Conservation (phyloP, 2,329 filamentous ascomycete genomes). For the Cordyceps farinosa region DNA sequence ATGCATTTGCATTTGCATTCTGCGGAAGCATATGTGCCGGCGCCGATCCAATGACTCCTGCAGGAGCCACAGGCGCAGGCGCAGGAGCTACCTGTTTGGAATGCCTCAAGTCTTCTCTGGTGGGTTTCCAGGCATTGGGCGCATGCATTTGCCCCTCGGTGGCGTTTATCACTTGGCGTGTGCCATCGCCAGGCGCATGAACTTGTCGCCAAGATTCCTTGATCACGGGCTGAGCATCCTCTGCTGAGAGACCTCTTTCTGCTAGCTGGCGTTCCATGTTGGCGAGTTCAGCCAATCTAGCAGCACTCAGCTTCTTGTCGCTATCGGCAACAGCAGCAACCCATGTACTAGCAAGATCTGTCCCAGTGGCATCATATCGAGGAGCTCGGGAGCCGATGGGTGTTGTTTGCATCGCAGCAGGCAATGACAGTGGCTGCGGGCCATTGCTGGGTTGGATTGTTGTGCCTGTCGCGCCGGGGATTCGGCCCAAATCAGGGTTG, state of each 20-base stretch:
- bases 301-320: slow-evolving; percentile 43
- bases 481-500: slow-evolving; percentile 54
- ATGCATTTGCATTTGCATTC: slow-evolving; percentile 28
- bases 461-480: slow-evolving; percentile 37
- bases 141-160: slow-evolving; percentile 30
- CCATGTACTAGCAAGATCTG: slow-evolving; percentile 41
- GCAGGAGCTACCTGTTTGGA: not conserved
- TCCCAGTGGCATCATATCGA: slow-evolving; percentile 27
- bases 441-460: slow-evolving; percentile 34
- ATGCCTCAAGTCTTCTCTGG: slow-evolving; percentile 27
- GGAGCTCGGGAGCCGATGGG: slow-evolving; percentile 32
- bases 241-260: slow-evolving; percentile 42
- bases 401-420: slow-evolving; percentile 25
- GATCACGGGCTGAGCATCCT: slow-evolving; percentile 46
- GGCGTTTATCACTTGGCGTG: slow-evolving; percentile 27
- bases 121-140: slow-evolving; percentile 29
- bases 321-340: slow-evolving; percentile 40
- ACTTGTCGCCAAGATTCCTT: slow-evolving; percentile 54
- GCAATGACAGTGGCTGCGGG: slow-evolving; percentile 46
- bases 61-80: not conserved
- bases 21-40: slow-evolving; percentile 26
- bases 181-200: slow-evolving; percentile 36
- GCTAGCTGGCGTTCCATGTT: slow-evolving; percentile 43
- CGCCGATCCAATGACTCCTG: slow-evolving; percentile 10
- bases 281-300: slow-evolving; percentile 36